Evolutionary conservation across 2,329 filamentous ascomycete genomes (phyloP).

Genomic region (Scedosporium minutisporum): DNA sequence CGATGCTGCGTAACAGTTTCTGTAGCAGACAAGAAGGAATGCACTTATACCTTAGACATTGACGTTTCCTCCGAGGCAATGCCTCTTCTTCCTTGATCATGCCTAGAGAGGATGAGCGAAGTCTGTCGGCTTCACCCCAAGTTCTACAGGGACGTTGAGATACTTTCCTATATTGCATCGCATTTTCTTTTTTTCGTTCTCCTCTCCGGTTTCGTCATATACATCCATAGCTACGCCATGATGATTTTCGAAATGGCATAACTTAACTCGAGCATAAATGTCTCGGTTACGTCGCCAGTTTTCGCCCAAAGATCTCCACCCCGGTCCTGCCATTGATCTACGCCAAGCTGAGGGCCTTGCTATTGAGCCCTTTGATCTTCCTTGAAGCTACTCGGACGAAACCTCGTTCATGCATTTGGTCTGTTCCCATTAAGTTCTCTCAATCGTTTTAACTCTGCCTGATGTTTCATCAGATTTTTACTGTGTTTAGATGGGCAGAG

Average conservation of each 20-base stretch:
- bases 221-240: not conserved
- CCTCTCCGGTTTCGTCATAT: not conserved
- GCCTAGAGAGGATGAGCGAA: not conserved
- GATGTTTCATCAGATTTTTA: too few relatives aligned
- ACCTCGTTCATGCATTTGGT: too few relatives aligned
- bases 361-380: not conserved
- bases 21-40: not conserved
- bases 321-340: not conserved
- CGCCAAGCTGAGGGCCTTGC: not conserved
- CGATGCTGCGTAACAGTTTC: not conserved
- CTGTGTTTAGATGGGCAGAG: not conserved
- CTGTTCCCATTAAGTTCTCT: too few relatives aligned
- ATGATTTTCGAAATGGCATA: slow-evolving; percentile 1
- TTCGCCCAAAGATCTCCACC: not conserved
- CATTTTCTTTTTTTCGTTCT: not conserved
- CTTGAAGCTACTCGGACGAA: too few relatives aligned
- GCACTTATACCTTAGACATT: not conserved
- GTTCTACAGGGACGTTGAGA: not conserved
- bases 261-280: slow-evolving; percentile 1
- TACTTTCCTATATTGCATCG: not conserved
- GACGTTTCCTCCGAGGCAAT: too few relatives aligned
- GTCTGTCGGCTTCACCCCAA: not conserved
- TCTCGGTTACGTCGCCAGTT: slow-evolving; percentile 1
- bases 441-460: too few relatives aligned
- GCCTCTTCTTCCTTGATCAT: not conserved